Percentiles rank a stretch among this genome's conserved stretches.
Evolutionary conservation across 768 basidiomycete species (phyloP).

Genomic region (Suillus luteus): DNA sequence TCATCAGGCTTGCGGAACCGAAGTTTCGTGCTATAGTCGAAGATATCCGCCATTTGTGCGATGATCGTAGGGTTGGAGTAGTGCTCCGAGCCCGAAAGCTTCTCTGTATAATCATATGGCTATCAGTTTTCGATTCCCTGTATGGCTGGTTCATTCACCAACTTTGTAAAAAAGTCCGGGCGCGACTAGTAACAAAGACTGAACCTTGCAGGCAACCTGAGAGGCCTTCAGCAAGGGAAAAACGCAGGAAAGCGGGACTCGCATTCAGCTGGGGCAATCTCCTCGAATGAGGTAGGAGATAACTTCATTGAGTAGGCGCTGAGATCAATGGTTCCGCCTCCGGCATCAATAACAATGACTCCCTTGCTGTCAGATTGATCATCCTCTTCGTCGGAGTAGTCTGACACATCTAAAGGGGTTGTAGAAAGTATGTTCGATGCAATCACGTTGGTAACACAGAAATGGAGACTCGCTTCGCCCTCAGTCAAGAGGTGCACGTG

Average conservation of each 20-base stretch:
- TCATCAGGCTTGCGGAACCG: conserved; percentile 40
- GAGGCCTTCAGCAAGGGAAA: not conserved
- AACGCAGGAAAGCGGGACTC: not conserved
- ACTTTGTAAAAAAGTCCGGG: conserved; percentile 32
- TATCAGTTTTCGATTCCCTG: not conserved
- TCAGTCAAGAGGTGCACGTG: conserved; percentile 31
- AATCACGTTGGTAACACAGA: conserved; percentile 46
- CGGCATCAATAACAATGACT: conserved; percentile 49
- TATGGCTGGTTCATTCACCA: not conserved
- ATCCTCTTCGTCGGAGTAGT: conserved; percentile 1
- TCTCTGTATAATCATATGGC: conserved; percentile 19
- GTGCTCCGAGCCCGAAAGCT: conserved; percentile 28
- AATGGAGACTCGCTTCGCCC: conserved; percentile 31
- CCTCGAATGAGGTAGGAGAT: conserved; percentile 31
- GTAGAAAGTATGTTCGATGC: conserved; percentile 30
- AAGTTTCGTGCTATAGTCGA: conserved; percentile 40
- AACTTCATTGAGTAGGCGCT: conserved; percentile 37
- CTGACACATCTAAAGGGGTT: conserved; percentile 8
- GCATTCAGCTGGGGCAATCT: conserved; percentile 38
- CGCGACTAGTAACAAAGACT: conserved; percentile 36
- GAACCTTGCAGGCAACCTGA: conserved; percentile 43
- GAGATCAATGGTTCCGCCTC: conserved; percentile 41
- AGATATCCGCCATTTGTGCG: conserved; percentile 33
- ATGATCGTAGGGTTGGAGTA: conserved; percentile 34
- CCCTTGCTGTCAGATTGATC: conserved; percentile 33